A percentile compares a stretch with the other conserved stretches of the same genome.
phyloP scores from a whole-genome alignment of 2,329 filamentous ascomycete species.

The Aspergillus uvarum region DNA sequence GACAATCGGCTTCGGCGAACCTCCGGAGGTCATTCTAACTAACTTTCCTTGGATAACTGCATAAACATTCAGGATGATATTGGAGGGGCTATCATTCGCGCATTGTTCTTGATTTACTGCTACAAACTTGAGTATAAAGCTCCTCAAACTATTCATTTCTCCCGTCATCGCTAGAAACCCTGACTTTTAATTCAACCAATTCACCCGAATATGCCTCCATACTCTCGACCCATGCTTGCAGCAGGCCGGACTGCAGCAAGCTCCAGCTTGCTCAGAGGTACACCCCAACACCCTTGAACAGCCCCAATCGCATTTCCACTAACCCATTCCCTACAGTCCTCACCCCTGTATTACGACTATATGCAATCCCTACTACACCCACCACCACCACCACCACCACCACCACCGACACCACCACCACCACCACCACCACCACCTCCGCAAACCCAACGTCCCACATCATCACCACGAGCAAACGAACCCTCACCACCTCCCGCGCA shows the following conservation, averaged over 20 bases:
- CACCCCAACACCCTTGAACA: background rate
- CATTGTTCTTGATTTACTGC: background rate
- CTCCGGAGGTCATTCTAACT: background rate
- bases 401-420: too few relatives aligned
- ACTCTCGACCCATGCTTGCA: slow-evolving; percentile 19
- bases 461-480: background rate
- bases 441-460: background rate
- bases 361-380: background rate
- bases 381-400: too few relatives aligned
- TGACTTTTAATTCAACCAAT: slow-evolving; percentile 5
- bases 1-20: background rate
- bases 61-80: slow-evolving; percentile 2
- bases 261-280: background rate
- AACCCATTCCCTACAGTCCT: background rate
- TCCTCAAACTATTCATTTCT: background rate
- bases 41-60: background rate
- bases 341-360: background rate
- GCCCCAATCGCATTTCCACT: background rate
- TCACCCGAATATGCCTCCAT: slow-evolving; percentile 34
- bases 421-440: background rate
- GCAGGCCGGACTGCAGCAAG: slow-evolving; percentile 16
- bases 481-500: background rate
- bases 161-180: too few relatives aligned
- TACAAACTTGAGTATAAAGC: background rate
- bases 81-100: background rate